Conservation (phyloP, 1,284 basidiomycete species). For the Apiotrichum brassicae region DNA sequence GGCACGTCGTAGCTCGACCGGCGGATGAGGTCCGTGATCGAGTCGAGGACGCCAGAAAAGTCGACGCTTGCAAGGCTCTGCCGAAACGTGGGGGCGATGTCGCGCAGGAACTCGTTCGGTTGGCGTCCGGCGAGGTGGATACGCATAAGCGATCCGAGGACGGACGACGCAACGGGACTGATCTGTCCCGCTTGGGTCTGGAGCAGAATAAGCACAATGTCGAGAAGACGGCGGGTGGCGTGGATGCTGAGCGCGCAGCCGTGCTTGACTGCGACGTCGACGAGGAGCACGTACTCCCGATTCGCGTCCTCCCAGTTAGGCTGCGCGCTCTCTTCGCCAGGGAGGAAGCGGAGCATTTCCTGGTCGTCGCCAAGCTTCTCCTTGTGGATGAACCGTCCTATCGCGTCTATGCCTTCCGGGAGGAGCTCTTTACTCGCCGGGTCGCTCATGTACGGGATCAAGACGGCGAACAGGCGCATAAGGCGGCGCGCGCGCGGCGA, state of each 20-base stretch:
- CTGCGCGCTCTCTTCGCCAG: conserved; percentile 46
- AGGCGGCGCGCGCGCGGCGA: conserved; percentile 63
- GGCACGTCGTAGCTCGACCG: conserved; percentile 55
- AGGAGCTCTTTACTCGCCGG: conserved; percentile 52
- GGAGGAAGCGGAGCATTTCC: conserved; percentile 50
- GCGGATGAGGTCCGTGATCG: conserved; percentile 52
- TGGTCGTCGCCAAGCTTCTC: conserved; percentile 26
- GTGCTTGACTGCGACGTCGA: conserved; percentile 54
- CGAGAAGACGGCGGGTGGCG: conserved; percentile 54
- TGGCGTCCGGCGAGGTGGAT: conserved; percentile 47
- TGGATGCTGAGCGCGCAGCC: conserved; percentile 55
- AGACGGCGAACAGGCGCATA: conserved; percentile 56
- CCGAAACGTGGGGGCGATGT: conserved; percentile 57
- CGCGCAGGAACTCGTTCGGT: conserved; percentile 54
- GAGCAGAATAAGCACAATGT: conserved; percentile 58
- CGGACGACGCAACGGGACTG: conserved; percentile 20
- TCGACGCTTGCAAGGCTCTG: conserved; percentile 55
- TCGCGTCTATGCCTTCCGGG: conserved; percentile 61
- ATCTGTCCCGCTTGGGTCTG: conserved; percentile 29
- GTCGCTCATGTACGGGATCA: conserved; percentile 53
- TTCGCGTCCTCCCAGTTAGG: conserved; percentile 58
- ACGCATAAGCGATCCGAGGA: conserved; percentile 28
- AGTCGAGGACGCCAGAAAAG: conserved; percentile 58
- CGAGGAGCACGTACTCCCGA: conserved; percentile 59
- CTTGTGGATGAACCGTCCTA: conserved; percentile 45